phyloP scores from a whole-genome alignment of 805 yeast species.

The Candida maltosa region DNA sequence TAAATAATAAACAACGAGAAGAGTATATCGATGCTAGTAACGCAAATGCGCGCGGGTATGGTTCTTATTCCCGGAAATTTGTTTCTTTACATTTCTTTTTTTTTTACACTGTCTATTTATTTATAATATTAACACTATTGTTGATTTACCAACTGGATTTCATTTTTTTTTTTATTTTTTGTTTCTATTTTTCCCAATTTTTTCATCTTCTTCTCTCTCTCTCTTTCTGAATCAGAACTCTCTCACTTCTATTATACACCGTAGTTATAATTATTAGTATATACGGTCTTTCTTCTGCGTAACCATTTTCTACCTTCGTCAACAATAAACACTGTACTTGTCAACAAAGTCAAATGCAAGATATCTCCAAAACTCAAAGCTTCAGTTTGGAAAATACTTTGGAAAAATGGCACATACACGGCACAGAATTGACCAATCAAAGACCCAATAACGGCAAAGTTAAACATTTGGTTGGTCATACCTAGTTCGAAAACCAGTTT shows the following conservation, averaged over 20 bases:
- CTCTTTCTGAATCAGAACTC: background rate
- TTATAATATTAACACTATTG: no score
- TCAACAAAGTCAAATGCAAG: slow-evolving; percentile 53
- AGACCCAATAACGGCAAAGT: slow-evolving; percentile 86
- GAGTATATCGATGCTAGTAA: no score
- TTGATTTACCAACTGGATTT: no score
- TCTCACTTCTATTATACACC: slow-evolving; percentile 13
- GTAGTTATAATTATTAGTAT: slow-evolving; percentile 12
- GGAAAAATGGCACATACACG: slow-evolving; percentile 90
- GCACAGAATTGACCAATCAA: slow-evolving; percentile 90
- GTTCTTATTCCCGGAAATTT: no score
- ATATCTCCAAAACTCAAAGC: slow-evolving; percentile 74
- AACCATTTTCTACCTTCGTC: slow-evolving; percentile 76
- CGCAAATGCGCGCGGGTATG: no score
- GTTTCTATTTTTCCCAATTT: no score
- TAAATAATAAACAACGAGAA: background rate
- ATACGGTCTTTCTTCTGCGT: slow-evolving; percentile 18
- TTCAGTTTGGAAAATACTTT: slow-evolving; percentile 90
- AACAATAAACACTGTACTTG: slow-evolving; percentile 79
- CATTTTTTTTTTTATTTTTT: no score
- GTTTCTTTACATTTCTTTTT: no score
- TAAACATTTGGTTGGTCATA: slow-evolving; percentile 82
- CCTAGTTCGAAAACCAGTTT: slow-evolving; percentile 86
- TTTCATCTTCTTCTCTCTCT: background rate
- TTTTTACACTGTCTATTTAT: no score